These are phyloP conservation scores for Berkeleyomyces basicola DNA, from an alignment of 2,329 filamentous ascomycete genomes.

Conservation along the genomic window DNA sequence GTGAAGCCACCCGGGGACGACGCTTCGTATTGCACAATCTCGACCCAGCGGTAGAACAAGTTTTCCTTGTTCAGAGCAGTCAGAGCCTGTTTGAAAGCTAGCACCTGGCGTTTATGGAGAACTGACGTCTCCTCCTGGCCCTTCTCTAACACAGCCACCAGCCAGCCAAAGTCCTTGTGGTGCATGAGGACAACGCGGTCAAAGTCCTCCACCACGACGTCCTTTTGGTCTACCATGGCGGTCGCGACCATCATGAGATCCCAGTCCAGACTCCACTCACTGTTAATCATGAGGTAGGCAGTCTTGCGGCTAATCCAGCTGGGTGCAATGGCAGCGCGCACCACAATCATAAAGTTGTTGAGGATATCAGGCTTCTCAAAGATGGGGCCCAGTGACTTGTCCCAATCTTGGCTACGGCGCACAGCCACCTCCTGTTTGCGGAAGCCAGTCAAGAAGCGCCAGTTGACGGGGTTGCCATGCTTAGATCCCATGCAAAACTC, in stretches of 20 bases:
- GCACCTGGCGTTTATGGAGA: constrained; percentile 53
- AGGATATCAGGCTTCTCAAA: constrained; percentile 22
- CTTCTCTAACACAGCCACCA: constrained; percentile 24
- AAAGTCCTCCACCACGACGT: constrained; percentile 43
- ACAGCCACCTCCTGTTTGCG: constrained; percentile 67
- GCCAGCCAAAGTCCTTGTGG: constrained; percentile 50
- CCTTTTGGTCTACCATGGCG: constrained; percentile 45
- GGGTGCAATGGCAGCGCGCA: constrained; percentile 53
- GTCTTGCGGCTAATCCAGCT: constrained; percentile 59
- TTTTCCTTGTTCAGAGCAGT: constrained; percentile 66
- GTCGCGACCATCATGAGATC: constrained; percentile 61
- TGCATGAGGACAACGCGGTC: constrained; percentile 53
- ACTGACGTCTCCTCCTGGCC: constrained; percentile 50
- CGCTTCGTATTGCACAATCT: constrained; percentile 78
- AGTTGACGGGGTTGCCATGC: constrained; percentile 46
- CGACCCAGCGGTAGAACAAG: constrained; percentile 83
- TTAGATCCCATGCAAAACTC: constrained; percentile 49
- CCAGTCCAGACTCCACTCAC: constrained; percentile 80
- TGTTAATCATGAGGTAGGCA: constrained; percentile 72
- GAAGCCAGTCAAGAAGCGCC: constrained; percentile 64
- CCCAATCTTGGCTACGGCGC: constrained; percentile 60
- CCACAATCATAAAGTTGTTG: constrained; percentile 41
- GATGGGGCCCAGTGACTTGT: constrained; percentile 38
- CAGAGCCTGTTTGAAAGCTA: constrained; percentile 64
- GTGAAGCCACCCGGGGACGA: constrained; percentile 65